Evolutionary conservation across 805 yeast species (phyloP).

Genomic region (Pichia phayaonensis): DNA sequence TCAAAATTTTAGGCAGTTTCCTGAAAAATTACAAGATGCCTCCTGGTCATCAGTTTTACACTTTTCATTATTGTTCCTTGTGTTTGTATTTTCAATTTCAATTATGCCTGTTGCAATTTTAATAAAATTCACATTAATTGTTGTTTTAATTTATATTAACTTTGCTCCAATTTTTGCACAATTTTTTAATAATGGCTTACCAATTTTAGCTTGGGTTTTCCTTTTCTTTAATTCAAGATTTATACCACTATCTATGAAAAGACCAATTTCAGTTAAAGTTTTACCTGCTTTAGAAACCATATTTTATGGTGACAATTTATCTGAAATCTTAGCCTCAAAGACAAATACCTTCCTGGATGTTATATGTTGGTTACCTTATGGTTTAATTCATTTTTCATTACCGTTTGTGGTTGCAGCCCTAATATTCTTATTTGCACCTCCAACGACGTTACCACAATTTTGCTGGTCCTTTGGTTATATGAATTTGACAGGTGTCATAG

Average conservation of each 20-base stretch:
- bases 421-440: constrained; percentile 85
- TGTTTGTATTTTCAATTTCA: constrained; percentile 19
- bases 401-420: constrained; percentile 81
- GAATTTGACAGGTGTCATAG: constrained; percentile 79
- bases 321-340: constrained; percentile 73
- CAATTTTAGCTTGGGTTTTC: constrained; percentile 82
- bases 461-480: constrained; percentile 93
- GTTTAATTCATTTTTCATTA: constrained; percentile 79
- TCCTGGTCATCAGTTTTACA: constrained; percentile 8
- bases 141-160: constrained; percentile 25
- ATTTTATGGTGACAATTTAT: constrained; percentile 84
- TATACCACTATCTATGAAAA: constrained; percentile 68
- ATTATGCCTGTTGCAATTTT: constrained; percentile 17
- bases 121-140: constrained; percentile 14
- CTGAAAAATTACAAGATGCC: constrained; percentile 1
- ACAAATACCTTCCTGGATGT: constrained; percentile 64
- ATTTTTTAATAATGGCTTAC: constrained; percentile 75
- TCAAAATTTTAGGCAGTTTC: background rate
- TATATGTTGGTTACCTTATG: constrained; percentile 93
- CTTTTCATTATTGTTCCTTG: constrained; percentile 14
- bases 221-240: constrained; percentile 71
- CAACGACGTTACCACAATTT: constrained; percentile 71
- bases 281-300: constrained; percentile 92
- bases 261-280: constrained; percentile 81
- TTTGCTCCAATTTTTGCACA: constrained; percentile 74